These are phyloP conservation scores for Phytophthora macrochlamydospora DNA, from an alignment of 352 stramenopile species.

Conservation along the genomic window DNA sequence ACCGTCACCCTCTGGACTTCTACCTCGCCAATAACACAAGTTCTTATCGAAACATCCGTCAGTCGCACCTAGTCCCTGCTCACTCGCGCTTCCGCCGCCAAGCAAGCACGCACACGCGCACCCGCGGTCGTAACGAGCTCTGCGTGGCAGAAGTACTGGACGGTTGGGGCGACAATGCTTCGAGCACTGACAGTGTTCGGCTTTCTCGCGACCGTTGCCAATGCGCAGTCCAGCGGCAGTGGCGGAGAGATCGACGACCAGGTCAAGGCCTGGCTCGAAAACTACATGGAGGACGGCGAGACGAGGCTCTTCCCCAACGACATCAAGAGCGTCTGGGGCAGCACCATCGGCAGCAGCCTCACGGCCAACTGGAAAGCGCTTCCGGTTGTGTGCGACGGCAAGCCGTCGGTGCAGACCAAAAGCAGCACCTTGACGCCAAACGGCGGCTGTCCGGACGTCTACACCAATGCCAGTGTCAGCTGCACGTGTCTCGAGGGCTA, in stretches of 20 bases:
- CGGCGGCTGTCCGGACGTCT: constrained; percentile 46
- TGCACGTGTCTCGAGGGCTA: constrained; percentile 64
- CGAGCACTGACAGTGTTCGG: too few relatives aligned
- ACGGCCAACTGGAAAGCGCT: constrained; percentile 60
- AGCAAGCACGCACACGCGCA: background rate
- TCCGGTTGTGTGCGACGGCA: constrained; percentile 51
- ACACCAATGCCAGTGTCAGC: constrained; percentile 50
- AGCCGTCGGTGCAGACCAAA: constrained; percentile 56
- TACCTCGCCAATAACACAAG: background rate
- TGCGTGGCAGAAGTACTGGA: too few relatives aligned
- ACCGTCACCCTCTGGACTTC: background rate
- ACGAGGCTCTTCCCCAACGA: constrained; percentile 62
- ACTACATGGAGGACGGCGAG: constrained; percentile 61
- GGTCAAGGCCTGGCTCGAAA: constrained; percentile 52
- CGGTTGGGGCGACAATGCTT: too few relatives aligned
- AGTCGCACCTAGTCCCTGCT: background rate
- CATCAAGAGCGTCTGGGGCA: constrained; percentile 58
- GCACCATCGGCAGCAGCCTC: constrained; percentile 51
- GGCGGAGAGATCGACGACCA: constrained; percentile 41
- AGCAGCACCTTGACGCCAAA: constrained; percentile 46
- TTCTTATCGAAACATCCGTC: background rate
- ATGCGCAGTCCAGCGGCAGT: constrained; percentile 8
- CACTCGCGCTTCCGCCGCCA: background rate
- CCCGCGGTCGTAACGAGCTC: too few relatives aligned
- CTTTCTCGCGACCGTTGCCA: background rate